Evolutionary conservation across 257 asterid species (phyloP), one percentile per base, ranked within the genome.

Genomic region (Anisodus tanguticus): DNA sequence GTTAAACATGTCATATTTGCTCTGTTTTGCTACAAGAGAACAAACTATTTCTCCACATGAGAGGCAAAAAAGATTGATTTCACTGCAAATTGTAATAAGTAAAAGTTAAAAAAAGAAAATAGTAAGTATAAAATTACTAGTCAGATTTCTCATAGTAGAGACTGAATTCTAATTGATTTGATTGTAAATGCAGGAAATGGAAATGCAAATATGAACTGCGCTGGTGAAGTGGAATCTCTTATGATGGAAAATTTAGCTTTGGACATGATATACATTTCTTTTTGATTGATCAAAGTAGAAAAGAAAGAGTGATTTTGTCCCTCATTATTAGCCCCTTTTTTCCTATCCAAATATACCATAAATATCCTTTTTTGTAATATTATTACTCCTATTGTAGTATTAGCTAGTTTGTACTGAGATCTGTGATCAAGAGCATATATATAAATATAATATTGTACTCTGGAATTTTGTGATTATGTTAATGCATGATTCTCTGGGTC

Each of bases 161-260:
- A 60, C n/a, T 59, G 7, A 71, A 72, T 31, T 31, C 35, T 47
- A 31, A 74, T n/a, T 76, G 9, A 19, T 53, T 22, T 16, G 3
- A 26, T 22, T 39, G 12, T 58, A 2, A 57, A 17, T 80, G 76
- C 58, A 81, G 84, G 72, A 49, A 62, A 62, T 8, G 84, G 59
- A 62, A 51, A 22, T 22, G 39, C 13, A 76, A 22, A 71, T 45
- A 81, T 19, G 69, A n/a, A 15, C 43, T 88, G 98, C 83, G 81
- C 87, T 54, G 90, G 90, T 80, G 92, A 93, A 87, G 94, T 88
- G 9, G 97, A 92, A 59, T 93, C 97, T 5, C 59, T 90, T 77
- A 92, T 92, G 97, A 90, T 94, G 93, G 95, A 94, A 90, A 91
- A 87, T 81, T 89, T 94, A 69, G 94, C 90, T 2, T 31, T 88